These are phyloP conservation scores for Salvia miltiorrhiza DNA, from an alignment of 257 asterid species.

Conservation along the genomic window DNA sequence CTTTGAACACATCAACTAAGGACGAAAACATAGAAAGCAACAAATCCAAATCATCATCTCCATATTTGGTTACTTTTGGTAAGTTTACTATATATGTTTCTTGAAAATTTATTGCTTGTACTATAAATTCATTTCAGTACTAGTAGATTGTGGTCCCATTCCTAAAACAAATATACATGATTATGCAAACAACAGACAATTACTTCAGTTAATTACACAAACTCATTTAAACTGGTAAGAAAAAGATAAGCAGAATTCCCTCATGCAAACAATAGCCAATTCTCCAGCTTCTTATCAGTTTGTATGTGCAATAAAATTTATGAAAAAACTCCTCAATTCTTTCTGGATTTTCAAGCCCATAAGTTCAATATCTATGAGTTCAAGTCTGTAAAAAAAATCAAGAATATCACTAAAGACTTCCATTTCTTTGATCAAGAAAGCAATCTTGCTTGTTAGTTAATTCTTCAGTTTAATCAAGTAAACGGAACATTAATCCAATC, in stretches of 20 bases:
- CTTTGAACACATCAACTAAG: constrained; percentile 66
- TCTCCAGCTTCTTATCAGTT: neutral
- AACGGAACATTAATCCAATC: neutral
- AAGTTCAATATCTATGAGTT: neutral
- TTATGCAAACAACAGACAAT: neutral
- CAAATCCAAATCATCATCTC: neutral
- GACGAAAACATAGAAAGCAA: constrained; percentile 3
- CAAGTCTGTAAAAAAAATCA: neutral
- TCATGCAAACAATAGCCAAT: neutral
- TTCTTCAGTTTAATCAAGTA: neutral
- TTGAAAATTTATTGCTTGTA: neutral
- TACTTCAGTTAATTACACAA: neutral
- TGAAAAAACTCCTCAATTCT: neutral
- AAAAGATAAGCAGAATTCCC: neutral
- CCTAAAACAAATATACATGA: neutral
- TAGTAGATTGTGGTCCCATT: neutral
- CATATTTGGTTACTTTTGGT: neutral
- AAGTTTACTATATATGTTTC: neutral
- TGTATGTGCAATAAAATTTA: neutral
- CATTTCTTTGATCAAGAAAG: neutral
- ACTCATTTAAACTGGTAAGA: neutral
- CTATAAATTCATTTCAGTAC: neutral
- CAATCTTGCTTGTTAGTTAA: neutral
- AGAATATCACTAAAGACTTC: neutral
- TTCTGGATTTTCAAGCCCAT: neutral